phyloP scores from a whole-genome alignment of 1,139 yeast genomes.

The Protomyces inundatus region DNA sequence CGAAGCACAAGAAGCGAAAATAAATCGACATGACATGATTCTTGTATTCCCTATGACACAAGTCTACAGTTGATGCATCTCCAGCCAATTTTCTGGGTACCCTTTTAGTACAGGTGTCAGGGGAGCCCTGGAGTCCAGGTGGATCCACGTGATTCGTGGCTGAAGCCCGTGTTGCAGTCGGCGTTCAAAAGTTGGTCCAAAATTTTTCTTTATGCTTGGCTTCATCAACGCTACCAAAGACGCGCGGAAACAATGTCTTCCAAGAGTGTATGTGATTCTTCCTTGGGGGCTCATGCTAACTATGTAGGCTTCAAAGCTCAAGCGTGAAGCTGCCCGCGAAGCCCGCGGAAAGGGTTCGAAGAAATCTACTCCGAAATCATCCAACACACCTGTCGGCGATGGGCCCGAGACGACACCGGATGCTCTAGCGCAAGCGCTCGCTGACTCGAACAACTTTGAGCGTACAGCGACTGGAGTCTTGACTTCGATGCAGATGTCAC shows the following conservation, averaged over 20 bases:
- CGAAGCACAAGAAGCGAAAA: neutral
- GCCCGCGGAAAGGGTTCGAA: slow-evolving; percentile 13
- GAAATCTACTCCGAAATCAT: slow-evolving; percentile 7
- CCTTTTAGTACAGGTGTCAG: too few relatives aligned
- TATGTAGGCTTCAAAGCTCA: slow-evolving; percentile 27
- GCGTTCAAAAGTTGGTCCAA: too few relatives aligned
- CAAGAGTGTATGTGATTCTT: neutral
- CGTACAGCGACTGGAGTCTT: slow-evolving; percentile 98
- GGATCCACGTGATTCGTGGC: too few relatives aligned
- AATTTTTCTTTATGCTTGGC: too few relatives aligned
- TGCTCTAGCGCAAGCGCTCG: slow-evolving; percentile 22
- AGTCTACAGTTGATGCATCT: too few relatives aligned
- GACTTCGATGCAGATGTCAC: slow-evolving; percentile 78
- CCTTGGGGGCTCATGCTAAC: neutral
- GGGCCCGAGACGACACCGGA: slow-evolving; percentile 19
- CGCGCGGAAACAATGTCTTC: neutral
- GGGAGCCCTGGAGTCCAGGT: too few relatives aligned
- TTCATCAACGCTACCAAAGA: neutral
- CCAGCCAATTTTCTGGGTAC: too few relatives aligned
- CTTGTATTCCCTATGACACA: too few relatives aligned
- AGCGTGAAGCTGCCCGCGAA: slow-evolving; percentile 26
- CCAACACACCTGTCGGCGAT: slow-evolving; percentile 24
- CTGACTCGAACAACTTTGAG: slow-evolving; percentile 44
- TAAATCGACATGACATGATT: neutral
- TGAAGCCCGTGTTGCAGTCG: too few relatives aligned